Percentiles rank a stretch among this genome's conserved stretches.
These are phyloP conservation scores for Fragilaria radians DNA, from an alignment of 108 stramenopile species.

Conservation along the genomic window DNA sequence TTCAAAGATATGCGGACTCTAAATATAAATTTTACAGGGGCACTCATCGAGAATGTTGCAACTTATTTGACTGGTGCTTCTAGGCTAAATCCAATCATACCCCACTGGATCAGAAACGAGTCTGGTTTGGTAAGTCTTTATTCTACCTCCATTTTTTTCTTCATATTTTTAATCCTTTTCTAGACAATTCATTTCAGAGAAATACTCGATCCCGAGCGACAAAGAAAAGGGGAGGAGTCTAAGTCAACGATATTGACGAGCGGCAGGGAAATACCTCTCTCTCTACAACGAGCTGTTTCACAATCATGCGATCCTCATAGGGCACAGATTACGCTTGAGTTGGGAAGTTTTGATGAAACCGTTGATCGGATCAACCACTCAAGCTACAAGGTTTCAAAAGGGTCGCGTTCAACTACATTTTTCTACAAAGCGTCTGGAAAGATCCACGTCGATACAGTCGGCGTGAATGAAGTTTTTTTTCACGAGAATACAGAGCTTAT, in stretches of 20 bases:
- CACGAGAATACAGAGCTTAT: conserved; percentile 17
- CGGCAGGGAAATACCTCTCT: conserved; percentile 35
- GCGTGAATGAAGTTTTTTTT: conserved; percentile 39
- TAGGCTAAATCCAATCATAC: conserved; percentile 24
- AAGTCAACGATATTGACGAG: conserved; percentile 13
- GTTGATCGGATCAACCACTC: conserved; percentile 22
- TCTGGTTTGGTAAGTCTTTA: conserved; percentile 42
- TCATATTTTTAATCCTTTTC: not conserved
- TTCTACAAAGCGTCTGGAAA: conserved; percentile 34
- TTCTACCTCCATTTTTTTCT: not conserved
- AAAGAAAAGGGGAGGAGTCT: conserved; percentile 26
- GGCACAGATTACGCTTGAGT: conserved; percentile 38
- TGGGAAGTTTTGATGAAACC: conserved; percentile 39
- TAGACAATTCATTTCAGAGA: conserved; percentile 45
- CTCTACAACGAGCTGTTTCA: conserved; percentile 34
- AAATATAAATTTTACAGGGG: conserved; percentile 76
- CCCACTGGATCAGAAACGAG: conserved; percentile 62
- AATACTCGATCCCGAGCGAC: conserved; percentile 32
- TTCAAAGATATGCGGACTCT: conserved; percentile 34
- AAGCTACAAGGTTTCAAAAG: conserved; percentile 22
- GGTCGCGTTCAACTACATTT: conserved; percentile 23
- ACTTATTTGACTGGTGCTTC: conserved; percentile 21
- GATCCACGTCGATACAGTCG: conserved; percentile 56
- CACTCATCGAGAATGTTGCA: conserved; percentile 49
- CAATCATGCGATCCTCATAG: conserved; percentile 56